These are phyloP conservation scores for Melocanna baccifera DNA, from an alignment of 176 grass and related monocot genomes.

Conservation along the genomic window DNA sequence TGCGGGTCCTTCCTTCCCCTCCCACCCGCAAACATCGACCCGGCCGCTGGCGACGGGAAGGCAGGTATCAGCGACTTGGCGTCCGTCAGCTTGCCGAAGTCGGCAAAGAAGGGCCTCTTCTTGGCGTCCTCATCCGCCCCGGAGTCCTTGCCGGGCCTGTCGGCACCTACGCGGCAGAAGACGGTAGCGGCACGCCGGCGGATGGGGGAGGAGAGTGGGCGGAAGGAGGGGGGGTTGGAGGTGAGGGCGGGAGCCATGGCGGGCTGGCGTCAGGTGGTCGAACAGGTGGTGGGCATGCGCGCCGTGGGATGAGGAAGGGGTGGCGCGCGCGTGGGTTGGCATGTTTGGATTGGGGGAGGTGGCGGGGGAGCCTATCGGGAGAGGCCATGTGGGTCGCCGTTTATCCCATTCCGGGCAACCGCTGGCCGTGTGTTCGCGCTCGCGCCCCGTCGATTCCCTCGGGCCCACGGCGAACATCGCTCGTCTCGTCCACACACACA, in stretches of 20 bases:
- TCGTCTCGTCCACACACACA: no score
- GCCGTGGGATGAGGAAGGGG: constrained; percentile 49
- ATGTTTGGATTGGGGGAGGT: constrained; percentile 39
- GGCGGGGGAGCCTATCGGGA: constrained; percentile 37
- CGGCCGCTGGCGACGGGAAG: constrained; percentile 35
- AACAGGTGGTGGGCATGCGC: constrained; percentile 43
- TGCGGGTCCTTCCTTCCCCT: constrained; percentile 65
- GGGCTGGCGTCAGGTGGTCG: constrained; percentile 32
- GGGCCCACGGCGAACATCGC: constrained; percentile 4
- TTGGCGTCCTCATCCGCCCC: constrained; percentile 43
- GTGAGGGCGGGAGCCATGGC: constrained; percentile 86
- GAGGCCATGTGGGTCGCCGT: constrained; percentile 36
- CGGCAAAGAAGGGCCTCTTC: constrained; percentile 54
- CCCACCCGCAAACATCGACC: constrained; percentile 39
- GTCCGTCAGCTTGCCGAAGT: constrained; percentile 58
- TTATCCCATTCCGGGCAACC: constrained; percentile 32
- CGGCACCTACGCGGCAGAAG: constrained; percentile 41
- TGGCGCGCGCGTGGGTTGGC: neutral
- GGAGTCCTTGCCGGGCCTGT: constrained; percentile 27
- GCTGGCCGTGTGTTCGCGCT: constrained; percentile 16
- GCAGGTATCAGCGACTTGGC: constrained; percentile 61
- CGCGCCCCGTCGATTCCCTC: neutral
- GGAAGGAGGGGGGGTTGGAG: constrained; percentile 72
- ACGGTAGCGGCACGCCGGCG: constrained; percentile 31
- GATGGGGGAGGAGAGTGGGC: constrained; percentile 35